phyloP scores from a whole-genome alignment of 2,329 filamentous ascomycete genomes.

The Neocatenulostroma microsporum region DNA sequence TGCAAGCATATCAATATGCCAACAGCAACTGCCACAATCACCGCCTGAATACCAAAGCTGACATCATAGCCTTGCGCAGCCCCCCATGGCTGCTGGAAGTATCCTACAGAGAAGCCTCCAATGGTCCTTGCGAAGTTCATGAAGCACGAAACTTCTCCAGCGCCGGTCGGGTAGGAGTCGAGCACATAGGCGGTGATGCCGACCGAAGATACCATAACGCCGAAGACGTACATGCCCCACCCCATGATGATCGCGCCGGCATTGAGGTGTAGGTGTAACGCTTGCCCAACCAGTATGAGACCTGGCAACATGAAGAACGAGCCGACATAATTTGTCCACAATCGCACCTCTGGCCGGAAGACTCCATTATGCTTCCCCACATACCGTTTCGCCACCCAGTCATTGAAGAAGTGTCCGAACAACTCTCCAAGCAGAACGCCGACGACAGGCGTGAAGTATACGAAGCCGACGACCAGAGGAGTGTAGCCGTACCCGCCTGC shows the following conservation, averaged over 20 bases:
- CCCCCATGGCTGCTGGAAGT: constrained; percentile 8
- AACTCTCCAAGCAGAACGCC: constrained; percentile 19
- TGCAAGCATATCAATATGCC: too few species aligned
- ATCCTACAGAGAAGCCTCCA: constrained; percentile 7
- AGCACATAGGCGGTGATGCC: constrained; percentile 6
- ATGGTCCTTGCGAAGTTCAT: constrained; percentile 6
- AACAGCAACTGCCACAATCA: constrained; percentile 6
- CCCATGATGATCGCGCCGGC: constrained; percentile 6
- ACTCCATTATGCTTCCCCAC: not conserved
- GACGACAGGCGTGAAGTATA: constrained; percentile 27
- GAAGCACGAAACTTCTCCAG: constrained; percentile 3
- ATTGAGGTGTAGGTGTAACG: constrained; percentile 3
- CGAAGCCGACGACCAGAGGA: constrained; percentile 4
- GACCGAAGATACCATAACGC: constrained; percentile 2
- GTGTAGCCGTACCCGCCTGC: constrained; percentile 10
- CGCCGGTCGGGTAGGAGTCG: constrained; percentile 2
- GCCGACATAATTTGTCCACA: constrained; percentile 14
- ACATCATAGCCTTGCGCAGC: not conserved
- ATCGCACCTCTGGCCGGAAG: not conserved
- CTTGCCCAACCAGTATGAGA: constrained; percentile 8
- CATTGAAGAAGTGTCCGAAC: constrained; percentile 24
- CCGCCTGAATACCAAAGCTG: constrained; percentile 8
- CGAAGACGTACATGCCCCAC: constrained; percentile 9
- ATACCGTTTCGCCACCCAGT: constrained; percentile 15
- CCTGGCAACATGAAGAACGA: constrained; percentile 6